phyloP scores from a whole-genome alignment of 305 asterid genomes.

The Withania somnifera region DNA sequence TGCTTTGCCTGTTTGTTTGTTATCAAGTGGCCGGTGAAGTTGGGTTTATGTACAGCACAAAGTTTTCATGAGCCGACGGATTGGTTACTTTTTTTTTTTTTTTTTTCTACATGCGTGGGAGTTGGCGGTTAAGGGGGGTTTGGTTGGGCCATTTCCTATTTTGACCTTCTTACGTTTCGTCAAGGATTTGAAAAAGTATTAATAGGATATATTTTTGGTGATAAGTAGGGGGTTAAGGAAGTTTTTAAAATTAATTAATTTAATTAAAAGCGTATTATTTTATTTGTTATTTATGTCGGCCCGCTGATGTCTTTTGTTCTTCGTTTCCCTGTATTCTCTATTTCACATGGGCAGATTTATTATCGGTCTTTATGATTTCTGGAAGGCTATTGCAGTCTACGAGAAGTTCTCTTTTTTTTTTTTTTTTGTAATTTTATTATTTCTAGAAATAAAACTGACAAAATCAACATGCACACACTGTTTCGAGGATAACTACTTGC shows the following conservation, averaged over 20 bases:
- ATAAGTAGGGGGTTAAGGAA: not conserved
- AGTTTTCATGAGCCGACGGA: not conserved
- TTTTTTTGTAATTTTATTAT: not conserved
- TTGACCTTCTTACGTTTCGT: not conserved
- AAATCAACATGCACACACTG: conserved; percentile 1
- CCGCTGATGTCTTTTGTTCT: not conserved
- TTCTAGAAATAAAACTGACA: not conserved
- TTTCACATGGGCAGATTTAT: not conserved
- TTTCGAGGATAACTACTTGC: not conserved
- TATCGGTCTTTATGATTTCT: not conserved
- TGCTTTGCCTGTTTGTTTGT: not conserved
- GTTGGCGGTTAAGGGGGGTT: not conserved
- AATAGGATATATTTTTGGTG: no score
- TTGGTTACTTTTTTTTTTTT: not conserved
- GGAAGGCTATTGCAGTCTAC: not conserved
- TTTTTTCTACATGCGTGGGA: not conserved
- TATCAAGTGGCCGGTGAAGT: conserved; percentile 1
- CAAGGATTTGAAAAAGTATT: no score
- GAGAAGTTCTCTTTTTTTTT: not conserved
- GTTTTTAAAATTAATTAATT: no score
- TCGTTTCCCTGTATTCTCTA: not conserved
- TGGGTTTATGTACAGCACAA: not conserved
- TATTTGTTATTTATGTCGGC: not conserved
- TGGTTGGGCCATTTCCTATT: not conserved
- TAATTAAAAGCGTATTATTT: not conserved